Evolutionary conservation across 2,329 filamentous ascomycete species (phyloP).

Genomic region (Sporothrix phasma): DNA sequence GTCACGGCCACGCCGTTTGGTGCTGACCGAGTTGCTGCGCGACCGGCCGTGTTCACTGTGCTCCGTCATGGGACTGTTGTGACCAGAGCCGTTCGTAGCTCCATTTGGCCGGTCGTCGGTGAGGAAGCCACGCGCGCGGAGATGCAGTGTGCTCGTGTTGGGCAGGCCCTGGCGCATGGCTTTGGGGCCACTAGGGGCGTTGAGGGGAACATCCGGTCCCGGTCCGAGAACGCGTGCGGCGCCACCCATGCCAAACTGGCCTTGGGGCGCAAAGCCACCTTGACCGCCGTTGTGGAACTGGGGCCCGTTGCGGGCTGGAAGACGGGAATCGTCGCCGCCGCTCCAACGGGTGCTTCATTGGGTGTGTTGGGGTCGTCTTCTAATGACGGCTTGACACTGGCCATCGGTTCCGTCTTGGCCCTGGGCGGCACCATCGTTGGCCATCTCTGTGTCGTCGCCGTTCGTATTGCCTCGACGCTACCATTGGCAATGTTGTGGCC

Average conservation of each 20-base stretch:
- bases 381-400: neutral
- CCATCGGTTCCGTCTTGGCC: neutral
- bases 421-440: neutral
- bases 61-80: constrained; percentile 16
- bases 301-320: constrained; percentile 7
- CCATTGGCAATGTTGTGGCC: neutral
- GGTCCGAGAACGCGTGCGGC: neutral
- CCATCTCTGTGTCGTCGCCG: neutral
- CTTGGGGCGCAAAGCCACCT: neutral
- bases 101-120: constrained; percentile 10
- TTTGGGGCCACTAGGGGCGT: constrained; percentile 83
- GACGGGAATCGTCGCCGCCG: constrained; percentile 3
- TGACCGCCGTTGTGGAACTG: neutral
- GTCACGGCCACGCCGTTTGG: constrained; percentile 24
- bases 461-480: neutral
- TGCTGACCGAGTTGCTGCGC: constrained; percentile 38
- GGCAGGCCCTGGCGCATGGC: constrained; percentile 85
- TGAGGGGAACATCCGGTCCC: constrained; percentile 41
- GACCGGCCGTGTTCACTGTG: constrained; percentile 30
- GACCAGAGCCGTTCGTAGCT: constrained; percentile 9
- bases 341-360: neutral
- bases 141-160: constrained; percentile 65
- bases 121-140: constrained; percentile 39
- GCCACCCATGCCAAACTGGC: constrained; percentile 5
- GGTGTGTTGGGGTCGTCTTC: neutral